Evolutionary conservation across 306 rosid species (phyloP), one percentile per base, ranked within the genome.

Genomic region (Leucaena leucocephala): DNA sequence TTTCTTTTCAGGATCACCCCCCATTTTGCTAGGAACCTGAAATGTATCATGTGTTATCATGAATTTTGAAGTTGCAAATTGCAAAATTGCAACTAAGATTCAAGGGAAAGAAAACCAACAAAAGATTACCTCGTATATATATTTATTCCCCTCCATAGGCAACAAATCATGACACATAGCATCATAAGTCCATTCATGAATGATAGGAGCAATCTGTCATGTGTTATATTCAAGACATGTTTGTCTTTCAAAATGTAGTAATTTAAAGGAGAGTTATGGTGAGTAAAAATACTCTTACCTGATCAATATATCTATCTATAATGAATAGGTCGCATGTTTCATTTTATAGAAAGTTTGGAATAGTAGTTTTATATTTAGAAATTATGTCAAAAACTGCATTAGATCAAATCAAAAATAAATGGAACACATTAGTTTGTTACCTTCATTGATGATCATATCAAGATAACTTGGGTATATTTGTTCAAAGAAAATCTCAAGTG

Each of bases 161-260:
- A 95, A 80, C 83, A 95, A 82, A 84, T 95, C 98, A 55, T 87
- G 98, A 78, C 91, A 86, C 98, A 95, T 92, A 57, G 98, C 98
- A 84, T 95, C 98, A 62, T 95, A 95, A 64, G 98, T 95, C 98
- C 98, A 95, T 80, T 95, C 98, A 80, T 95, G 98, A 82, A 95
- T 92, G 59, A 91, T 82, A 75, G 98, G 98, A 84, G 98, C 97
- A 90, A 95, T 90, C 98, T 92, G 83, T 48, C 68, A 75, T 33
- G 57, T 27, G 27, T 27, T 27, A 68, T 70, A 74, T 75, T 76
- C 82, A 82, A 33, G 36, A 76, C 68, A 57, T 67, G 62, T 35
- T 55, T 74, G 33, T 79, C 54, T 59, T 48, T 83, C 54, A 65
- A 82, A 80, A 70, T 45, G 39, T 50, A 79, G 50, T 58, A 72